Conservation (phyloP, 1,284 basidiomycete genomes). For the Neolentinus lepideus region DNA sequence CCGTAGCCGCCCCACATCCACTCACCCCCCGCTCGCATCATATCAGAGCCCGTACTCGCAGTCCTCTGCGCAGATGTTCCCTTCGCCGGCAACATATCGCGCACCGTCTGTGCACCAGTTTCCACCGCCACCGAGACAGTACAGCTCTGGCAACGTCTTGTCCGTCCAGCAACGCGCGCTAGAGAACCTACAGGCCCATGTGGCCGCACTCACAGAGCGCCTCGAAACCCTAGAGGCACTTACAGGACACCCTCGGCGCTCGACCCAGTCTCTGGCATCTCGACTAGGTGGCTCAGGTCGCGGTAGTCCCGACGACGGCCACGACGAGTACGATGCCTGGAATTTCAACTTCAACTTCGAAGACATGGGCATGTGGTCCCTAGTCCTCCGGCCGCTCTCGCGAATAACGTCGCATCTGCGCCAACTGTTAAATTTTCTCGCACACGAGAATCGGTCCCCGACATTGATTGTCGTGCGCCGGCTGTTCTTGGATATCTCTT, state of each 20-base stretch:
- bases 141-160: conserved; percentile 21
- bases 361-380: conserved; percentile 75
- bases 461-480: conserved; percentile 59
- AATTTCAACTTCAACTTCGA: conserved; percentile 27
- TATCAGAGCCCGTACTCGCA: background rate
- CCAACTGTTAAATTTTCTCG: conserved; percentile 46
- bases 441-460: conserved; percentile 51
- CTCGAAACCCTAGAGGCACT: conserved; percentile 63
- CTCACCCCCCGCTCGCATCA: conserved; percentile 6
- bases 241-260: background rate
- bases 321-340: conserved; percentile 41
- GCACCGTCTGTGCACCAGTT: conserved; percentile 21
- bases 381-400: conserved; percentile 56
- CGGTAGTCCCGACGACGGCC: conserved; percentile 33
- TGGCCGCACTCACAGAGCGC: conserved; percentile 87
- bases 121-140: conserved; percentile 30
- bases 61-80: conserved; percentile 11
- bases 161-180: conserved; percentile 55
- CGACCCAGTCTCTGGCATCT: conserved; percentile 10
- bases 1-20: conserved; percentile 28
- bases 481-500: conserved; percentile 67
- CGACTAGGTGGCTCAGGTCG: conserved; percentile 16
- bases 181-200: conserved; percentile 81
- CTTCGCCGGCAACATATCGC: conserved; percentile 8
- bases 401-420: conserved; percentile 39